Evolutionary conservation across 2,329 filamentous ascomycete genomes (phyloP), one percentile per base, ranked within the genome.

Genomic region (Epichloe baconii): DNA sequence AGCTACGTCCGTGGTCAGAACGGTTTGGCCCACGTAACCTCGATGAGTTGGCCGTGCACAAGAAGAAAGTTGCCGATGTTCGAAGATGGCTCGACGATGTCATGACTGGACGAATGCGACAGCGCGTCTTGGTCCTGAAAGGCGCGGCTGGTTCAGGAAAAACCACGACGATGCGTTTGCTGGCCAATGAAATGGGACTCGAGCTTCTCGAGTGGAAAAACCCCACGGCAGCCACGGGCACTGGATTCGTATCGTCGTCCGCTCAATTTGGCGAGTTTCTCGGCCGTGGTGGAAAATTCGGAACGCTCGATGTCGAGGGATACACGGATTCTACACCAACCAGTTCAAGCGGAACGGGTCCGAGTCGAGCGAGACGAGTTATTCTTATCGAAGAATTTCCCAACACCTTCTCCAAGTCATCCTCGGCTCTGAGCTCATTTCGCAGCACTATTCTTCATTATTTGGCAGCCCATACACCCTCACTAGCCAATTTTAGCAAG

Each of bases 251-350:
- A 42, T 90, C 89, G 1, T 76, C 83, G 34, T 81, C 87, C 5
- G 76, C 81, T 6, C 86, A 94, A 58, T 98, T 98, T 61, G 88
- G 95, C 58, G 91, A 97, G 55, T 98, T 97, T 58, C 73, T 98
- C 53, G 83, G 81, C 11, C 79, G 89, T 51, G 84, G 88, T 50
- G 85, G 88, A 52, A 86, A 83, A 55, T 95, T 93, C 66, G 80
- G 83, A 15, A 84, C 83, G 50, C 74, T 95, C 44, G 76, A 85
- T 53, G 65, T 63, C 42, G 66, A 69, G 42, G 55, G 52, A 11
- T 53, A 58, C 42, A 21, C 62, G 62, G 62, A 57, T 60, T 58
- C 64, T 60, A 51, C 58, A 2, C 54, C 61, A 4, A 55, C 42
- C 50, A 60, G 49, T 31, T 56, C 59, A 10, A 58, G 59, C 6